Conservation (phyloP, 2,329 filamentous ascomycete genomes). For the Clonostachys sp. region DNA sequence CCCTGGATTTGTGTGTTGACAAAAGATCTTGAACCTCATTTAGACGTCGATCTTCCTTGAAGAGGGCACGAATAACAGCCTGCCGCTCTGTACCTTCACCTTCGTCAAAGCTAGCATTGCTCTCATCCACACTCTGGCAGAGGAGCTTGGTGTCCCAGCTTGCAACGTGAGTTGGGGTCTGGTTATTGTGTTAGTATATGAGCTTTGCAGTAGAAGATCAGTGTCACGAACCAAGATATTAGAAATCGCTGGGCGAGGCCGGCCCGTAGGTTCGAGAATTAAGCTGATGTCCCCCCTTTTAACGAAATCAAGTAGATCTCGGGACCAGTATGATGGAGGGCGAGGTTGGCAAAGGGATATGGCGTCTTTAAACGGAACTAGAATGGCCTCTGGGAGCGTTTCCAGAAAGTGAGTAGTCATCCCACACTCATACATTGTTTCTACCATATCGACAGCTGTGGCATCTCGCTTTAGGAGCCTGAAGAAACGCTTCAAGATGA, state of each 20-base stretch:
- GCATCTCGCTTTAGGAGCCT: slow-evolving; percentile 45
- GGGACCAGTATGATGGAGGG: slow-evolving; percentile 73
- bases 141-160: slow-evolving; percentile 75
- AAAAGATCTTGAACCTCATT: slow-evolving; percentile 81
- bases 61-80: slow-evolving; percentile 78
- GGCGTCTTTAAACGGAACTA: slow-evolving; percentile 74
- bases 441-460: slow-evolving; percentile 60
- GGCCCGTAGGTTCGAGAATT: slow-evolving; percentile 43
- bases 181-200: slow-evolving; percentile 26
- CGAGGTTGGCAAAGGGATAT: slow-evolving; percentile 81
- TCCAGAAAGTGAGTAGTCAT: slow-evolving; percentile 67
- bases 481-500: slow-evolving; percentile 67
- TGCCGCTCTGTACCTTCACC: slow-evolving; percentile 81
- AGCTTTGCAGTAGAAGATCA: too few species aligned
- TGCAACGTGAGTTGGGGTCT: slow-evolving; percentile 56
- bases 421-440: slow-evolving; percentile 67
- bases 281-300: slow-evolving; percentile 77
- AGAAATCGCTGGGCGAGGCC: slow-evolving; percentile 20
- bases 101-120: slow-evolving; percentile 62
- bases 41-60: slow-evolving; percentile 85
- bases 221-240: slow-evolving; percentile 34
- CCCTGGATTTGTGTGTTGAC: slow-evolving; percentile 76
- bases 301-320: slow-evolving; percentile 67
- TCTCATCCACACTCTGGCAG: slow-evolving; percentile 61
- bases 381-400: slow-evolving; percentile 80